Conservation (phyloP, 306 rosid species). For the Sindora glabra region DNA sequence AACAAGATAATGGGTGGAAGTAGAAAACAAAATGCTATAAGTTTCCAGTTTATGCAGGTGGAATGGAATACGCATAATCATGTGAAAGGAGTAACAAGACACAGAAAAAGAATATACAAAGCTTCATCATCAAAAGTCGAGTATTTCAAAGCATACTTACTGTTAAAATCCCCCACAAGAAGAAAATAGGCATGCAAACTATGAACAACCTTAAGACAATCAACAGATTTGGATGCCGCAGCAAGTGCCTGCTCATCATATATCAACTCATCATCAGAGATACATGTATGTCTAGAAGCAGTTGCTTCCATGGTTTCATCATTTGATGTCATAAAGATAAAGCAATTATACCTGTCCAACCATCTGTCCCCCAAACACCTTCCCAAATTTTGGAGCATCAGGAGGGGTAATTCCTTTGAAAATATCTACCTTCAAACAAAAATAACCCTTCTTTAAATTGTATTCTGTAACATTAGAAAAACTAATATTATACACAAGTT, state of each 20-base stretch:
- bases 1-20: no score
- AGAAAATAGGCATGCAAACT: slow-evolving; percentile 89
- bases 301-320: slow-evolving; percentile 12
- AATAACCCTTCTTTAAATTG: not conserved
- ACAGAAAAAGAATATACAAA: not conserved
- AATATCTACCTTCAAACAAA: slow-evolving; percentile 55
- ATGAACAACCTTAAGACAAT: slow-evolving; percentile 74
- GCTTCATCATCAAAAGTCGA: slow-evolving; percentile 12
- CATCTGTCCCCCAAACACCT: slow-evolving; percentile 89
- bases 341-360: slow-evolving; percentile 72
- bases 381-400: slow-evolving; percentile 76
- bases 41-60: slow-evolving; percentile 2
- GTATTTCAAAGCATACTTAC: slow-evolving; percentile 44
- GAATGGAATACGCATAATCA: slow-evolving; percentile 4
- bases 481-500: not conserved
- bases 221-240: slow-evolving; percentile 96
- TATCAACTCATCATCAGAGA: slow-evolving; percentile 14
- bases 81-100: not conserved
- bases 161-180: slow-evolving; percentile 71
- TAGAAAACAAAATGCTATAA: not conserved
- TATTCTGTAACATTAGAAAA: not conserved
- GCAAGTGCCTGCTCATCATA: slow-evolving; percentile 72
- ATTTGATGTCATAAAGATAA: not conserved
- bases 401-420: slow-evolving; percentile 79
- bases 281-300: slow-evolving; percentile 4